Conservation (phyloP, 1,284 basidiomycete genomes). For the Ceratobasidium sp. region DNA sequence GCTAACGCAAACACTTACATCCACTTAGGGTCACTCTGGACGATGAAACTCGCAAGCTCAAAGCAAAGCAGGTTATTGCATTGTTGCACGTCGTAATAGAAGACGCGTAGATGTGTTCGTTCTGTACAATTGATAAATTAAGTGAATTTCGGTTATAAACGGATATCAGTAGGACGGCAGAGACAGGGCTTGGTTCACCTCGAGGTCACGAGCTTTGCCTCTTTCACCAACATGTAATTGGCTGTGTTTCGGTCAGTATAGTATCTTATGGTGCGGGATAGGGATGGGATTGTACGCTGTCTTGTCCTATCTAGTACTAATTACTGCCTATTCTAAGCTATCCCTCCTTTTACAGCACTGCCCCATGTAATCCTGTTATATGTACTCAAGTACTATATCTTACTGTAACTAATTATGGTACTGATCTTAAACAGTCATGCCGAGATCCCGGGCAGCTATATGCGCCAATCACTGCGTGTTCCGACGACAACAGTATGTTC, state of each 20-base stretch:
- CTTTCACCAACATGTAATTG: not conserved
- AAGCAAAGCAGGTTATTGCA: not conserved
- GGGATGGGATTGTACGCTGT: too few relatives aligned
- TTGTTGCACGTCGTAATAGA: not conserved
- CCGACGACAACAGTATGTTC: too few relatives aligned
- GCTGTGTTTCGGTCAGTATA: not conserved
- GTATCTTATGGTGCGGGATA: not conserved
- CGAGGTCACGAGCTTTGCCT: not conserved
- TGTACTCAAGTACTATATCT: too few relatives aligned
- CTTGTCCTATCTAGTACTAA: too few relatives aligned
- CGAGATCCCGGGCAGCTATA: too few relatives aligned
- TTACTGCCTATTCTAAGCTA: too few relatives aligned
- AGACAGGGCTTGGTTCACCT: not conserved
- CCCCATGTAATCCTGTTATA: too few relatives aligned
- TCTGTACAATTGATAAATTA: not conserved
- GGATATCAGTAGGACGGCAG: not conserved
- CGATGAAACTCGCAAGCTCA: slow-evolving; percentile 12
- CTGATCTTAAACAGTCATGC: too few relatives aligned
- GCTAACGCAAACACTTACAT: not conserved
- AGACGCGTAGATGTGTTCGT: not conserved
- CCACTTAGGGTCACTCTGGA: slow-evolving; percentile 21
- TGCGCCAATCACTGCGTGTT: too few relatives aligned
- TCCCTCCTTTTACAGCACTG: too few relatives aligned
- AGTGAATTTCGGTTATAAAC: not conserved
- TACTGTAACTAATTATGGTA: too few relatives aligned